Evolutionary conservation across 768 basidiomycete species (phyloP).

Genomic region (Tylopilus rubrobrunneus): DNA sequence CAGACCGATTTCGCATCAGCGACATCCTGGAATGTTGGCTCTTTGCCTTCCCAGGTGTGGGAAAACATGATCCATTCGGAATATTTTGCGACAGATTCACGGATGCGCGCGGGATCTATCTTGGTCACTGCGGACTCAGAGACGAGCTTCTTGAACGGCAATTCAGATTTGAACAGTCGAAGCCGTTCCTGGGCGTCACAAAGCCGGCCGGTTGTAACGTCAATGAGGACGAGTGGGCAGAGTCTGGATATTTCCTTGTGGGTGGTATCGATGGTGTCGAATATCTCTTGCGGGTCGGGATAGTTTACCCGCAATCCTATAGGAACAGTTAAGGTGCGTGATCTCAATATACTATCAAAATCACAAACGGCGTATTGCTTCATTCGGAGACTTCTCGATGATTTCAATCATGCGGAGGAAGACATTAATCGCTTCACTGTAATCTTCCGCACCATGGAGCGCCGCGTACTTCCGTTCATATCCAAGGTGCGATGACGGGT

Average conservation of each 20-base stretch:
- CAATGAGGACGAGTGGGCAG: not conserved
- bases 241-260: not conserved
- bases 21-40: not conserved
- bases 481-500: not conserved
- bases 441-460: not conserved
- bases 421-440: not conserved
- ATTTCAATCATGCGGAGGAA: not conserved
- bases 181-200: too few relatives aligned
- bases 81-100: not conserved
- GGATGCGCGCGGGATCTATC: not conserved
- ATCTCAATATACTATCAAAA: too few relatives aligned
- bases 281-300: not conserved
- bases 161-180: not conserved
- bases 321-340: not conserved
- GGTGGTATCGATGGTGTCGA: not conserved
- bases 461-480: slow-evolving; percentile 1
- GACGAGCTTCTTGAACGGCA: not conserved
- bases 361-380: not conserved
- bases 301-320: not conserved
- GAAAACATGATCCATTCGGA: not conserved
- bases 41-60: not conserved
- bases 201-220: not conserved
- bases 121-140: not conserved
- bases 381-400: not conserved
- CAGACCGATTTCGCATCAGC: not conserved